A percentile compares a stretch with the other conserved stretches of the same genome.
Conservation (phyloP, 306 rosid genomes). For the Fragaria vesca region DNA sequence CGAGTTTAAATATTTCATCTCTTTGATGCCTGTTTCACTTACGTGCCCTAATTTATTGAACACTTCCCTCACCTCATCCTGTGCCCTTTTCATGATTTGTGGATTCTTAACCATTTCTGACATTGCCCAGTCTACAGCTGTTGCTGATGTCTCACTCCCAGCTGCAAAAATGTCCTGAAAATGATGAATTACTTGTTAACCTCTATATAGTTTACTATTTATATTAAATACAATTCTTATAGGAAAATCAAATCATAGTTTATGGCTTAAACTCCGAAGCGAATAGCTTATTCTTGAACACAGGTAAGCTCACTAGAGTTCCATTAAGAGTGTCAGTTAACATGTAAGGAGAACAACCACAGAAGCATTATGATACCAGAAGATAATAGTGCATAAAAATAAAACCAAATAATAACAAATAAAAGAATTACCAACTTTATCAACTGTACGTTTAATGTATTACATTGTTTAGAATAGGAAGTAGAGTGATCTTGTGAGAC, state of each 20-base stretch:
- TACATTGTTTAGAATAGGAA: not conserved
- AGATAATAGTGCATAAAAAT: not conserved
- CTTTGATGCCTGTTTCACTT: constrained; percentile 10
- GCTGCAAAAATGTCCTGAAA: constrained; percentile 26
- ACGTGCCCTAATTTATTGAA: not conserved
- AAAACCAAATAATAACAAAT: not conserved
- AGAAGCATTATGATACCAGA: not conserved
- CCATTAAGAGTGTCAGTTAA: not conserved
- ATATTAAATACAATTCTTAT: not conserved
- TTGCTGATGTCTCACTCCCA: constrained; percentile 29
- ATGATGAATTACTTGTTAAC: not conserved
- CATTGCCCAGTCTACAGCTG: constrained; percentile 30
- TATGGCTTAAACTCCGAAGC: not conserved
- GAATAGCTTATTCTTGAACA: not conserved
- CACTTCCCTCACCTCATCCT: constrained; percentile 23
- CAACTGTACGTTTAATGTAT: not conserved
- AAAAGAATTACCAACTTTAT: not conserved
- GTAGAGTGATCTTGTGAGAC: not conserved
- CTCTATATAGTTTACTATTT: too few species aligned
- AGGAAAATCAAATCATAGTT: not conserved
- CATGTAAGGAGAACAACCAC: not conserved
- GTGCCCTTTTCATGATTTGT: constrained; percentile 17
- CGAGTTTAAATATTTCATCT: constrained; percentile 19
- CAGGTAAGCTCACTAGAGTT: not conserved
- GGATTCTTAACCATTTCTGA: constrained; percentile 26